Percentiles rank a stretch among this genome's conserved stretches.
phyloP scores from a whole-genome alignment of 306 rosid species.

The Quercus bicolor region DNA sequence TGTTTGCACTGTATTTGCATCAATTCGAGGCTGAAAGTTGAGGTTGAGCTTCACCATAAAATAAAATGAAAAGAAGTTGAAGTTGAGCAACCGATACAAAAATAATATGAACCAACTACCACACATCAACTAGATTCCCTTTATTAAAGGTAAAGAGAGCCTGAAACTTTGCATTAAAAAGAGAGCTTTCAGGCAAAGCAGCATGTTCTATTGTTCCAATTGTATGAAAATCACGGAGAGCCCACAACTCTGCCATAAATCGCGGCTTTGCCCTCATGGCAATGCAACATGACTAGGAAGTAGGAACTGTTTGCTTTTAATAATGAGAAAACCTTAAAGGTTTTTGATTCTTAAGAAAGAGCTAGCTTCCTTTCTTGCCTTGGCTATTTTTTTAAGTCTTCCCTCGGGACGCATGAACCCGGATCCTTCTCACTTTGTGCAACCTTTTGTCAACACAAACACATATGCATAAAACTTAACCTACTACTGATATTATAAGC shows the following conservation, averaged over 20 bases:
- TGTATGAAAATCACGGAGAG: neutral
- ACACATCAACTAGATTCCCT: neutral
- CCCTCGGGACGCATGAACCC: neutral
- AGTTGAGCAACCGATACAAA: neutral
- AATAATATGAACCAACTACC: neutral
- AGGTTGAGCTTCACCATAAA: neutral
- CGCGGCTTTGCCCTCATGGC: neutral
- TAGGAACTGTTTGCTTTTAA: neutral
- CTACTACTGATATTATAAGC: too few species aligned
- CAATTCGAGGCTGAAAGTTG: neutral
- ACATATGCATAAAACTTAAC: neutral
- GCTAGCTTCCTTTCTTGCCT: neutral
- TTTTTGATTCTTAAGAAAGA: neutral
- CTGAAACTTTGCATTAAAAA: conserved; percentile 6
- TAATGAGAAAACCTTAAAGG: neutral
- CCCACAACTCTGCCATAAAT: too few species aligned
- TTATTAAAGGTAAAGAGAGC: too few species aligned
- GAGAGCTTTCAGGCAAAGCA: conserved; percentile 1
- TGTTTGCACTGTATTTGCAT: neutral
- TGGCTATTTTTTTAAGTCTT: too few species aligned
- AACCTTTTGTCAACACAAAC: neutral
- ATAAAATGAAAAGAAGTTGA: neutral
- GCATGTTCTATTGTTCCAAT: neutral
- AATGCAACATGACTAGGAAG: neutral
- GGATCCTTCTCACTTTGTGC: neutral